Percentiles rank a stretch among this genome's conserved stretches.
Conservation (phyloP, 2,329 filamentous ascomycete genomes). For the Didymellaceae sp. region DNA sequence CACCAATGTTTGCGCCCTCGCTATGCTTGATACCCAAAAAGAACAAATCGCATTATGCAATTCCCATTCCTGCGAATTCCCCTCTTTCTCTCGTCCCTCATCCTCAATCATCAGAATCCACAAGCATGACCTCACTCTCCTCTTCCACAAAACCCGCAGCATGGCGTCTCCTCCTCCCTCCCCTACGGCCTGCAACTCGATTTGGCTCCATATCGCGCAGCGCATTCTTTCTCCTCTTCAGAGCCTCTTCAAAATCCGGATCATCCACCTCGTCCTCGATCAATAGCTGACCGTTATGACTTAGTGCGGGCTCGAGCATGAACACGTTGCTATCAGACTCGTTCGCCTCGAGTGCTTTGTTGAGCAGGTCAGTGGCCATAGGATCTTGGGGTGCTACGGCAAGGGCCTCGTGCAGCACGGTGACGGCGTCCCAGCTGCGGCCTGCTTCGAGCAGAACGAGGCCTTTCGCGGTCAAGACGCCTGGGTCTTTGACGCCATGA, state of each 20-base stretch:
- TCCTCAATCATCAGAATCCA: slow-evolving; percentile 46
- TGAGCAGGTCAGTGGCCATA: slow-evolving; percentile 78
- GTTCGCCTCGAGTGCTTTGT: slow-evolving; percentile 65
- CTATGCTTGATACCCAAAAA: slow-evolving; percentile 2
- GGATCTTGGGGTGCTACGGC: slow-evolving; percentile 80
- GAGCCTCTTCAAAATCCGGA: slow-evolving; percentile 58
- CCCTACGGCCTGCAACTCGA: slow-evolving; percentile 62
- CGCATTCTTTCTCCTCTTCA: slow-evolving; percentile 58
- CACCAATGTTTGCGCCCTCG: too few relatives aligned
- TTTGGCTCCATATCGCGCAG: slow-evolving; percentile 57
- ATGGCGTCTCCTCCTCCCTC: slow-evolving; percentile 53
- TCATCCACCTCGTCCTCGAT: slow-evolving; percentile 24
- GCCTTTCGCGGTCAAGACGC: slow-evolving; percentile 82
- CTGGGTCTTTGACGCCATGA: slow-evolving; percentile 78
- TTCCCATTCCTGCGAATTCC: too few relatives aligned
- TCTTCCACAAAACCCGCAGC: slow-evolving; percentile 54
- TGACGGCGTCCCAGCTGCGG: slow-evolving; percentile 76
- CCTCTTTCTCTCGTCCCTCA: too few relatives aligned
- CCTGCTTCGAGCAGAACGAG: slow-evolving; percentile 82
- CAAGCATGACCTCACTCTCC: slow-evolving; percentile 57
- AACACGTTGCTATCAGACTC: slow-evolving; percentile 29
- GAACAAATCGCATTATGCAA: too few relatives aligned
- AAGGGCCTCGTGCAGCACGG: slow-evolving; percentile 83
- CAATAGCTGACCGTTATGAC: not conserved
- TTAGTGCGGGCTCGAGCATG: slow-evolving; percentile 3